Evolutionary conservation across 2,329 filamentous ascomycete species (phyloP).

Genomic region (Chaetomium globosum): DNA sequence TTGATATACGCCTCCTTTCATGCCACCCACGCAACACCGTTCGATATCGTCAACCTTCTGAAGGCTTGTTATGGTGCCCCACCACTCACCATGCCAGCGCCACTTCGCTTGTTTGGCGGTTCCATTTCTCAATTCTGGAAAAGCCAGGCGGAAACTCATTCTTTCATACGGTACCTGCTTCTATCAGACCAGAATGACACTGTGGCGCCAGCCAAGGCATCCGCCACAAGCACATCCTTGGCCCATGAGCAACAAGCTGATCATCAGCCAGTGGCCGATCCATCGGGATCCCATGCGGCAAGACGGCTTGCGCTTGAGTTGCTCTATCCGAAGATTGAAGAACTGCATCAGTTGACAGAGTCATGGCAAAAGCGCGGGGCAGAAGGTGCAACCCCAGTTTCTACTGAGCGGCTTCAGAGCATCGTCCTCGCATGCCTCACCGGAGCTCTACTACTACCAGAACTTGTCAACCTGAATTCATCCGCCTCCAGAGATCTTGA

Average conservation of each 20-base stretch:
- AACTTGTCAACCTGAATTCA: slow-evolving; percentile 52
- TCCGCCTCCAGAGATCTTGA: slow-evolving; percentile 55
- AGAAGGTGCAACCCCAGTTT: slow-evolving; percentile 54
- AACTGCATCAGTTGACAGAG: slow-evolving; percentile 51
- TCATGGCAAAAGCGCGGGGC: slow-evolving; percentile 50
- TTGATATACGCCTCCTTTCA: slow-evolving; percentile 66
- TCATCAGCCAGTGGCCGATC: slow-evolving; percentile 39
- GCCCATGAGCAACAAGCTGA: slow-evolving; percentile 25
- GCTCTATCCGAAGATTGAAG: slow-evolving; percentile 56
- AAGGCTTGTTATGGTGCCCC: slow-evolving; percentile 65
- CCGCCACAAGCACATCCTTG: background rate
- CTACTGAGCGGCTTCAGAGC: slow-evolving; percentile 56
- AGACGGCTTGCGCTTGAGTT: slow-evolving; percentile 59
- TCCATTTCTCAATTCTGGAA: slow-evolving; percentile 54
- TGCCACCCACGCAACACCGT: slow-evolving; percentile 63
- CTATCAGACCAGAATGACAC: slow-evolving; percentile 49
- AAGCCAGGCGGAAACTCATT: slow-evolving; percentile 47
- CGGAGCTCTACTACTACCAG: slow-evolving; percentile 51
- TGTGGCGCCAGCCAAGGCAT: background rate
- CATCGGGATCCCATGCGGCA: slow-evolving; percentile 48
- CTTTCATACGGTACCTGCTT: slow-evolving; percentile 58
- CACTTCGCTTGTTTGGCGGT: slow-evolving; percentile 50
- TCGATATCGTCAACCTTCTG: slow-evolving; percentile 70
- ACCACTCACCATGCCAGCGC: slow-evolving; percentile 39
- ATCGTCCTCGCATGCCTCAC: slow-evolving; percentile 53